Base-by-base conservation (phyloP, 2,329 filamentous ascomycete species). In the Neonectria hederae region DNA sequence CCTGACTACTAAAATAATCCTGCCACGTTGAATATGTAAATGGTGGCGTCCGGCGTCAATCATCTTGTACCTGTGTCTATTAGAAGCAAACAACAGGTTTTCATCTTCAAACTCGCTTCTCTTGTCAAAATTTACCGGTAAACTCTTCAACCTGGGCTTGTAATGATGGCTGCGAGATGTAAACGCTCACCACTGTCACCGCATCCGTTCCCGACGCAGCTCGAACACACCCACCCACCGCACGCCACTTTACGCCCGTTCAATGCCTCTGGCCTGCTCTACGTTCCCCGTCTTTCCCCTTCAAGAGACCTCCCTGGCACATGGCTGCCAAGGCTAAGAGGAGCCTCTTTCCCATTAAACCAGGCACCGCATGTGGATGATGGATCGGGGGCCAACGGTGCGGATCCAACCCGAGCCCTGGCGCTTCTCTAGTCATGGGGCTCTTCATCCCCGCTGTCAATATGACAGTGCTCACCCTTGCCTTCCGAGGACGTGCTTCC, bases 401-500 rank as follows among this genome's bases (percentile, higher is more conserved):
- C 52, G 62, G 49, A 54, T 51, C 46, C 38, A 22, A 21, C 24
- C 42, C n/a, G 24, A 9, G 30, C 28, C 54, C 54, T 32, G 54
- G 17, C 49, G 30, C 26, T 52, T 43, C 28, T 28, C n/a, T 54
- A 59, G 51, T 62, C 63, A 62, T 59, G 63, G 48, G 63, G 38
- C 28, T 40, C 42, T 17, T n/a, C 26, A 22, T 54, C 54, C 54
- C 59, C 43, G 45, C 19, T 40, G 42, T 45, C 42, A 48, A 45
- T 35, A 19, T 49, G 48, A 22, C 7, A 17, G 35, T 21, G 46
- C 17, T 19, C 24, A 56, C 26, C n/a, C 26, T 61, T 51, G 4
- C n/a, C 38, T 40, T 35, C 32, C 32, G 32, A 35, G 13, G 13
- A 35, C 26, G 46, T 35, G 38, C n/a, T 62, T 19, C 14, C 48